Percentiles rank a stretch among this genome's conserved stretches.
Evolutionary conservation across 345 rosid genomes (phyloP).

Genomic region (Linum lewisii): DNA sequence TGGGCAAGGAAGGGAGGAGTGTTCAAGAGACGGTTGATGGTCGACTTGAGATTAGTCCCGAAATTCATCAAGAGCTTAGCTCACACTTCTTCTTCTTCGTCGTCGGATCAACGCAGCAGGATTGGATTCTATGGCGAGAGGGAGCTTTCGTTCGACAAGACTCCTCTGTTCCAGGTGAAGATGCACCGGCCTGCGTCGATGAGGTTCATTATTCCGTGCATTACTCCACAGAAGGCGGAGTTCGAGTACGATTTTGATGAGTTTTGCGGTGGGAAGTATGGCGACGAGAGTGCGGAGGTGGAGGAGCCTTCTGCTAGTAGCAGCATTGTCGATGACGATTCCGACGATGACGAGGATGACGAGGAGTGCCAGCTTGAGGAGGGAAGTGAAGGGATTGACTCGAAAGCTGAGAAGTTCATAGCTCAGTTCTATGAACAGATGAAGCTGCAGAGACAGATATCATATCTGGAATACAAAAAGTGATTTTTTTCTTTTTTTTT

Average conservation of each 20-base stretch:
- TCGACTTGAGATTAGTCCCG: conserved; percentile 40
- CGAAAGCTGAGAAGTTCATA: conserved; percentile 80
- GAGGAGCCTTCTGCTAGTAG: conserved; percentile 23
- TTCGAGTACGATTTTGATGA: conserved; percentile 42
- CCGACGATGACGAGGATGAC: conserved; percentile 4
- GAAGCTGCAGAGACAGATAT: conserved; percentile 76
- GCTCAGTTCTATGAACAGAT: conserved; percentile 62
- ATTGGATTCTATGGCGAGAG: conserved; percentile 37
- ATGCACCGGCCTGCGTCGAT: conserved; percentile 55
- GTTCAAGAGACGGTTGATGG: conserved; percentile 39
- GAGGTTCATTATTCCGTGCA: conserved; percentile 67
- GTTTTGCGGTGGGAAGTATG: conserved; percentile 1
- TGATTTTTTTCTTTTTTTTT: not conserved
- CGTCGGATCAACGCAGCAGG: conserved; percentile 16
- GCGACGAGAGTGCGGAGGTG: conserved; percentile 13
- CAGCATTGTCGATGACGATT: conserved; percentile 14
- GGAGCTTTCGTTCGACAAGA: conserved; percentile 75
- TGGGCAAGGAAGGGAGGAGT: conserved; percentile 71
- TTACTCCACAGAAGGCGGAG: conserved; percentile 34
- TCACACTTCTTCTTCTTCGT: conserved; percentile 9
- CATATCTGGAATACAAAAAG: conserved; percentile 35
- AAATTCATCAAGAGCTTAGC: conserved; percentile 45
- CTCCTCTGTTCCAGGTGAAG: conserved; percentile 62
- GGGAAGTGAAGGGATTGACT: conserved; percentile 50
- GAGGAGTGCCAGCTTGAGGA: conserved; percentile 21